Conservation (phyloP, 1,284 basidiomycete species). For the Ustilago sp. region DNA sequence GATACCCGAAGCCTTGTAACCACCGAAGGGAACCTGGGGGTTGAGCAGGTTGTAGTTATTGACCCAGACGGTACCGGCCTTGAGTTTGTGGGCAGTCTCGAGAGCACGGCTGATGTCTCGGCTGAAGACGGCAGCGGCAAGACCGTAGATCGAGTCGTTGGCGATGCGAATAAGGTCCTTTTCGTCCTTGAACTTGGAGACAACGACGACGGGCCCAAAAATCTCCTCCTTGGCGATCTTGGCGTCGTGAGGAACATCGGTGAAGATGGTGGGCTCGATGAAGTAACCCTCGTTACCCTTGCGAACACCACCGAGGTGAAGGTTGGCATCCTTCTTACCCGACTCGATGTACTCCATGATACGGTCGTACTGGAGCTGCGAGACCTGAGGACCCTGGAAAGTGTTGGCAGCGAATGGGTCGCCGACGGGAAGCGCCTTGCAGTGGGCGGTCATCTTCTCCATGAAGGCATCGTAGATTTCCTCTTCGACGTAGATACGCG, state of each 20-base stretch:
- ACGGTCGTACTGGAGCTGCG: slow-evolving; percentile 82
- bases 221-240: slow-evolving; percentile 78
- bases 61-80: slow-evolving; percentile 85
- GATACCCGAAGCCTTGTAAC: slow-evolving; percentile 62
- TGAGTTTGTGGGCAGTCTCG: slow-evolving; percentile 79
- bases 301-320: slow-evolving; percentile 79
- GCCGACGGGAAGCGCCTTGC: slow-evolving; percentile 75
- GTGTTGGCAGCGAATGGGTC: slow-evolving; percentile 81
- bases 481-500: slow-evolving; percentile 80
- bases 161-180: slow-evolving; percentile 80
- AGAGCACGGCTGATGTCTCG: slow-evolving; percentile 82
- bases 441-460: slow-evolving; percentile 75
- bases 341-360: slow-evolving; percentile 89
- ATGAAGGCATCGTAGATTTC: slow-evolving; percentile 77
- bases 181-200: slow-evolving; percentile 71
- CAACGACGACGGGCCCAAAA: slow-evolving; percentile 81
- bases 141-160: slow-evolving; percentile 84
- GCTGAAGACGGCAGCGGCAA: slow-evolving; percentile 88
- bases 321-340: slow-evolving; percentile 81
- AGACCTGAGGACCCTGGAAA: slow-evolving; percentile 90
- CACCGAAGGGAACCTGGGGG: slow-evolving; percentile 54
- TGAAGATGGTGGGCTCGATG: slow-evolving; percentile 73
- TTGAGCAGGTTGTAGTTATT: slow-evolving; percentile 72
- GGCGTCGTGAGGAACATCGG: slow-evolving; percentile 75
- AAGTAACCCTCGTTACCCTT: slow-evolving; percentile 76